Percentiles rank a stretch among this genome's conserved stretches.
Evolutionary conservation across 2,329 filamentous ascomycete genomes (phyloP).

Genomic region (Elsinoe necatrix): DNA sequence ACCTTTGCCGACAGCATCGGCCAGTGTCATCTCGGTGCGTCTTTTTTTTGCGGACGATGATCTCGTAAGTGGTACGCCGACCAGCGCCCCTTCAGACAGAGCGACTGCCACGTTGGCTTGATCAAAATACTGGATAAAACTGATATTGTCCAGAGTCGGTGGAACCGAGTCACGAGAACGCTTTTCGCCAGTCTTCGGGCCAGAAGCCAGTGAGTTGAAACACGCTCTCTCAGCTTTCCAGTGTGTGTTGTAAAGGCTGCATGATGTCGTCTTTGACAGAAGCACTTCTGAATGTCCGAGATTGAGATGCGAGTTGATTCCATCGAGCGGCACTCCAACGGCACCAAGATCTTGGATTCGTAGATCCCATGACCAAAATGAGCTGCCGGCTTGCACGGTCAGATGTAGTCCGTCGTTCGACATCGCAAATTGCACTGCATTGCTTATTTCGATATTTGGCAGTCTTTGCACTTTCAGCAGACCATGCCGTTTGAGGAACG

Average conservation of each 20-base stretch:
- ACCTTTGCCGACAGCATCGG: slow-evolving; percentile 66
- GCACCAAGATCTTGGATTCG: neutral
- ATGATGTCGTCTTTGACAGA: neutral
- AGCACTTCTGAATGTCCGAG: neutral
- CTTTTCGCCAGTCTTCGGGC: neutral
- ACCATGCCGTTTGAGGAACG: neutral
- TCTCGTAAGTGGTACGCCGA: slow-evolving; percentile 52
- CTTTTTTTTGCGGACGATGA: slow-evolving; percentile 31
- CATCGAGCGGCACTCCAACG: neutral
- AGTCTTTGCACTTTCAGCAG: neutral
- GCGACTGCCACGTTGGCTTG: slow-evolving; percentile 60
- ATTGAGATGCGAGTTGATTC: neutral
- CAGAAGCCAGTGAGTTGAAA: neutral
- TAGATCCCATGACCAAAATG: neutral
- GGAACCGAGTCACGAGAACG: neutral
- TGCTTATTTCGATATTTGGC: neutral
- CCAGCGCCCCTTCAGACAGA: slow-evolving; percentile 53
- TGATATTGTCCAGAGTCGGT: neutral
- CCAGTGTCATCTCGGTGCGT: slow-evolving; percentile 43
- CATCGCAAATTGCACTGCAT: neutral
- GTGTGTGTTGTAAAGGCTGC: neutral
- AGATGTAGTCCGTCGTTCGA: neutral
- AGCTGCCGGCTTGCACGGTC: neutral
- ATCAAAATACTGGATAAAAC: slow-evolving; percentile 37
- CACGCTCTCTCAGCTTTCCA: slow-evolving; percentile 17